Evolutionary conservation across 176 grass and related monocot genomes (phyloP).

Genomic region (Panicum miliaceum): DNA sequence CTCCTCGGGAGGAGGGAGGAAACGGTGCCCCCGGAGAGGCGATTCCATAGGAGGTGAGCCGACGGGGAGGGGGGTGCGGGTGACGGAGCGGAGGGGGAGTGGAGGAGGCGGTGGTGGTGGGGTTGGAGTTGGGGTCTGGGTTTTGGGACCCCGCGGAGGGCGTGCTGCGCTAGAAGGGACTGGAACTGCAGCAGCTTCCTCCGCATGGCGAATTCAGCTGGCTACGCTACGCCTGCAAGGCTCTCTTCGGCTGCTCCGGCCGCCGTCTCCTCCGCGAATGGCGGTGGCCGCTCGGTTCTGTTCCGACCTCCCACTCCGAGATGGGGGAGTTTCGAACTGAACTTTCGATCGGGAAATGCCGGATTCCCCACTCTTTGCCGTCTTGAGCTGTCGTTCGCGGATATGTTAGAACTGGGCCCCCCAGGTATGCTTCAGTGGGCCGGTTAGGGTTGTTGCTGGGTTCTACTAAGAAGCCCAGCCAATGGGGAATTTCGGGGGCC

Average conservation of each 20-base stretch:
- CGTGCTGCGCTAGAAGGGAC: slow-evolving; percentile 42
- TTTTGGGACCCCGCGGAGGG: slow-evolving; percentile 35
- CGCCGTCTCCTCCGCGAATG: neutral
- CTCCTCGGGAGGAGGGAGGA: slow-evolving; percentile 29
- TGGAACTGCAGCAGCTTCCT: slow-evolving; percentile 49
- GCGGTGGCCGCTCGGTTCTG: neutral
- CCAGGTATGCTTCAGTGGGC: neutral
- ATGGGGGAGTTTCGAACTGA: neutral
- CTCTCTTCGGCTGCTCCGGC: neutral
- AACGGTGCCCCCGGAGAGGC: neutral
- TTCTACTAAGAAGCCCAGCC: neutral
- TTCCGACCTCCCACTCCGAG: neutral
- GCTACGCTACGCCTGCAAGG: neutral
- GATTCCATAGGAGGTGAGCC: slow-evolving; percentile 29
- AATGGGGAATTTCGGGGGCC: neutral
- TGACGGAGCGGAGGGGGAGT: neutral
- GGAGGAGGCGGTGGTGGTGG: slow-evolving; percentile 29
- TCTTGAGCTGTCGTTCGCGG: neutral
- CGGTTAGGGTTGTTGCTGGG: neutral
- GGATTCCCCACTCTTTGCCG: neutral
- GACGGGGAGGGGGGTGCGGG: slow-evolving; percentile 14
- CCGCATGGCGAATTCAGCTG: neutral
- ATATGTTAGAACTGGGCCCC: neutral
- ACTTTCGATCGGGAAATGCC: neutral
- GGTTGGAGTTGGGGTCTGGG: slow-evolving; percentile 27